Conservation (phyloP, 1,139 yeast genomes). For the Candida gigantensis region DNA sequence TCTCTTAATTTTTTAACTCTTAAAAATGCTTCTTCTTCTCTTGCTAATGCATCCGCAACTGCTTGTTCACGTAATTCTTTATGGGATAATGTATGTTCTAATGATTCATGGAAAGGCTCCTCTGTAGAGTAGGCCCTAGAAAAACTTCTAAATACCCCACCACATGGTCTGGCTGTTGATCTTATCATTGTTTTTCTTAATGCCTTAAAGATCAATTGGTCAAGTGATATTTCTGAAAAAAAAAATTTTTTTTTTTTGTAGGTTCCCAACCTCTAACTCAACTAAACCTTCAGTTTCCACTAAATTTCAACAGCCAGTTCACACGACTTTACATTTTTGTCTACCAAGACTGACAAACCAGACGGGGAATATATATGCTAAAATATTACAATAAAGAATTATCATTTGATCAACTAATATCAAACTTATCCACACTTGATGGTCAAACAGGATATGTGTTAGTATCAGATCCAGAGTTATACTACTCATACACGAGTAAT, state of each 20-base stretch:
- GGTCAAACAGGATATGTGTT: slow-evolving; percentile 6
- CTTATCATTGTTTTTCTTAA: slow-evolving; percentile 6
- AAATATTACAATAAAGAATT: slow-evolving; percentile 10
- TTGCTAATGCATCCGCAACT: slow-evolving; percentile 46
- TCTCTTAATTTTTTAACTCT: slow-evolving; percentile 40
- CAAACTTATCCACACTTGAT: neutral
- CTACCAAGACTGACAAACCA: too few species aligned
- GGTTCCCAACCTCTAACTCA: neutral
- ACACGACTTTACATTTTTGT: slow-evolving; percentile 9
- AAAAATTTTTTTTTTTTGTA: slow-evolving; percentile 8
- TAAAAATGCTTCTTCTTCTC: slow-evolving; percentile 43
- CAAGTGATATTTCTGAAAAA: slow-evolving; percentile 1
- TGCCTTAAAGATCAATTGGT: neutral
- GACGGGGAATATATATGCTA: too few species aligned
- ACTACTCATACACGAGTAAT: slow-evolving; percentile 1
- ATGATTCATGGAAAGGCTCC: neutral
- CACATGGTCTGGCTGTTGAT: slow-evolving; percentile 3
- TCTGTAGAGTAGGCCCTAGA: slow-evolving; percentile 3
- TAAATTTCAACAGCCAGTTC: slow-evolving; percentile 1
- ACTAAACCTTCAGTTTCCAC: neutral
- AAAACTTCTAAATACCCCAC: slow-evolving; percentile 1
- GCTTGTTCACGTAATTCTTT: slow-evolving; percentile 42
- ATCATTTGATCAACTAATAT: slow-evolving; percentile 10
- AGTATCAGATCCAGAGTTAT: slow-evolving; percentile 10
- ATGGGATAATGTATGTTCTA: slow-evolving; percentile 20